phyloP scores from a whole-genome alignment of 2,329 filamentous ascomycete species.

The Ascochyta koolunga region DNA sequence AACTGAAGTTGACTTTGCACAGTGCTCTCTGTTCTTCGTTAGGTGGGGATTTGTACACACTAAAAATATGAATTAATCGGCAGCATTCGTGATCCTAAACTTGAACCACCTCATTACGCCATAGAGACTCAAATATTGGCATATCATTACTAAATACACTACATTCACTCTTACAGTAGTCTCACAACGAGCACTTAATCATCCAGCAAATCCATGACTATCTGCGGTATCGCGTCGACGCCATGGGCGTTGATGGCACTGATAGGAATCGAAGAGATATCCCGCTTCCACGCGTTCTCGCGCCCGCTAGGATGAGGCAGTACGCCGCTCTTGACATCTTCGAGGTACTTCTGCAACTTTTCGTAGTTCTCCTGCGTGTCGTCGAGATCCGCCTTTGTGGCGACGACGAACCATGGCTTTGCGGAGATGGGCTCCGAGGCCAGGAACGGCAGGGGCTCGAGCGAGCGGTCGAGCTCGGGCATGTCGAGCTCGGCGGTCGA shows the following conservation, averaged over 20 bases:
- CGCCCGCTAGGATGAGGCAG: slow-evolving; percentile 74
- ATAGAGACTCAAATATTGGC: not conserved
- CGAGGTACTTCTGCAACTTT: slow-evolving; percentile 72
- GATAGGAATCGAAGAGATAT: slow-evolving; percentile 74
- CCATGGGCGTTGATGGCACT: slow-evolving; percentile 90
- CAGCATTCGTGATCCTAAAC: too few relatives aligned
- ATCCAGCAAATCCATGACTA: slow-evolving; percentile 70
- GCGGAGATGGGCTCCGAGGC: slow-evolving; percentile 75
- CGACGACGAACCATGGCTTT: slow-evolving; percentile 97
- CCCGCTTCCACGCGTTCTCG: slow-evolving; percentile 65
- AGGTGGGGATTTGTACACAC: too few relatives aligned
- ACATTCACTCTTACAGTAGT: not conserved
- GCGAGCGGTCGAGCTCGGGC: slow-evolving; percentile 30
- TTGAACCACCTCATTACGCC: too few relatives aligned
- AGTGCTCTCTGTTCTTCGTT: too few relatives aligned
- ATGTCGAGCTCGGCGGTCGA: slow-evolving; percentile 27
- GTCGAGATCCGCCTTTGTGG: slow-evolving; percentile 87
- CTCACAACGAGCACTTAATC: slow-evolving; percentile 19
- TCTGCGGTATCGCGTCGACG: slow-evolving; percentile 74
- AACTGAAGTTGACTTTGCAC: too few relatives aligned
- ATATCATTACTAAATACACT: not conserved
- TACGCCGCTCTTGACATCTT: slow-evolving; percentile 65
- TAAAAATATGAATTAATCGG: too few relatives aligned
- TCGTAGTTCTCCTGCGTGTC: slow-evolving; percentile 79
- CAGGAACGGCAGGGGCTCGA: slow-evolving; percentile 53